Evolutionary conservation across 208 protist genomes (phyloP).

Genomic region (Crithidia fasciculata): DNA sequence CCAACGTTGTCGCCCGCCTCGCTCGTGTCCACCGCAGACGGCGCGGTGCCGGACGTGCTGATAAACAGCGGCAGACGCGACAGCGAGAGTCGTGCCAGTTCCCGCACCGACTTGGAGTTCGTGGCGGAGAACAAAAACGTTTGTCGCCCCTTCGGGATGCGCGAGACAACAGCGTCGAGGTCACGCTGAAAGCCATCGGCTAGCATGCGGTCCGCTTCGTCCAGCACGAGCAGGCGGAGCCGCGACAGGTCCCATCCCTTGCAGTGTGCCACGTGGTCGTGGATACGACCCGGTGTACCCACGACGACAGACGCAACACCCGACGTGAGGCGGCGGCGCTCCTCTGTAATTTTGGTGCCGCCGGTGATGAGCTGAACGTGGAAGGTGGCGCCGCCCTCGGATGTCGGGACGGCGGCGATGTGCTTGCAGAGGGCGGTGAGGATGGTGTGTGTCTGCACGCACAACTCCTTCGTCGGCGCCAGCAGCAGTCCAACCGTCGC

Average conservation of each 20-base stretch:
- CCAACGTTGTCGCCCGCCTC: not conserved
- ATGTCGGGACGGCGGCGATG: slow-evolving; percentile 30
- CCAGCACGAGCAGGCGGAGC: slow-evolving; percentile 97
- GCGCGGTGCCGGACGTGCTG: slow-evolving; percentile 59
- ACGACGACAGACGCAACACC: slow-evolving; percentile 80
- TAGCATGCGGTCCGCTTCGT: slow-evolving; percentile 99
- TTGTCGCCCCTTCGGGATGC: slow-evolving; percentile 93
- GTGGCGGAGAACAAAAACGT: slow-evolving; percentile 98
- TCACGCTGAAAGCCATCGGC: slow-evolving; percentile 99
- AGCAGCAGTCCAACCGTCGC: slow-evolving; percentile 80
- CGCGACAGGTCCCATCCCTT: slow-evolving; percentile 86
- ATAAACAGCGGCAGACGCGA: slow-evolving; percentile 94
- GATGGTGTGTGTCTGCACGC: slow-evolving; percentile 92
- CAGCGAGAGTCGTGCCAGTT: slow-evolving; percentile 92
- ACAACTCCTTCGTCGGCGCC: slow-evolving; percentile 94
- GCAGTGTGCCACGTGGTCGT: slow-evolving; percentile 88
- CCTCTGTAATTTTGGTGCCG: slow-evolving; percentile 85
- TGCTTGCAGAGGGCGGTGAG: slow-evolving; percentile 83
- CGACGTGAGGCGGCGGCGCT: slow-evolving; percentile 59
- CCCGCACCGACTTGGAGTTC: slow-evolving; percentile 91
- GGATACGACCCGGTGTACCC: slow-evolving; percentile 87
- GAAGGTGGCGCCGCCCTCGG: slow-evolving; percentile 33
- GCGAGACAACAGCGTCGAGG: slow-evolving; percentile 94
- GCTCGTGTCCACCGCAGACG: slow-evolving; percentile 45
- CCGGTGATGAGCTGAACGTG: slow-evolving; percentile 91